phyloP scores from a whole-genome alignment of 495 filamentous ascomycete species.

The Annulohypoxylon nitens region DNA sequence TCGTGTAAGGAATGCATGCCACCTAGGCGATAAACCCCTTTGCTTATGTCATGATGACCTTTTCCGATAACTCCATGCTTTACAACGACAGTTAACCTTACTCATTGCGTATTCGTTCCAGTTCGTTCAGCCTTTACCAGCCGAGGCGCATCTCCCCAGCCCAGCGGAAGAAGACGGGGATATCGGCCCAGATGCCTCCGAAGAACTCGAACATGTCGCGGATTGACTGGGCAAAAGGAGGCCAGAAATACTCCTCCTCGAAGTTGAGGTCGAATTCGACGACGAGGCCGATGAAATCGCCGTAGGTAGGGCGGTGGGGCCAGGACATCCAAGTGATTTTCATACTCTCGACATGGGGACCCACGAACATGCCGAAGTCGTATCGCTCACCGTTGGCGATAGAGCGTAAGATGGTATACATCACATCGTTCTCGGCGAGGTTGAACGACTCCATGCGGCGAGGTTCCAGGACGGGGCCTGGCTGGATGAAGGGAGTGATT shows the following conservation, averaged over 20 bases:
- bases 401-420: background rate
- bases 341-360: background rate
- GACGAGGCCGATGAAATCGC: background rate
- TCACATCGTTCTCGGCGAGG: background rate
- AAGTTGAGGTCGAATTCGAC: constrained; percentile 8
- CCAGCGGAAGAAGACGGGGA: constrained; percentile 5
- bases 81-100: background rate
- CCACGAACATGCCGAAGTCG: background rate
- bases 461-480: background rate
- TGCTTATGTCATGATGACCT: too few species aligned
- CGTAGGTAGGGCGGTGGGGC: background rate
- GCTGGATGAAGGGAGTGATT: constrained; percentile 1
- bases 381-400: background rate
- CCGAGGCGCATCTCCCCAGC: background rate
- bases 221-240: background rate
- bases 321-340: background rate
- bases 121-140: background rate
- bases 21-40: too few species aligned
- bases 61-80: background rate
- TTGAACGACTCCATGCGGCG: constrained; percentile 1
- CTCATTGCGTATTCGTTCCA: background rate
- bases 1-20: too few species aligned
- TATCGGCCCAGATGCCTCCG: background rate
- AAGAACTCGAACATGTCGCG: background rate
- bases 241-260: constrained; percentile 3